Conservation (phyloP, 345 rosid genomes). For the Populus alba region DNA sequence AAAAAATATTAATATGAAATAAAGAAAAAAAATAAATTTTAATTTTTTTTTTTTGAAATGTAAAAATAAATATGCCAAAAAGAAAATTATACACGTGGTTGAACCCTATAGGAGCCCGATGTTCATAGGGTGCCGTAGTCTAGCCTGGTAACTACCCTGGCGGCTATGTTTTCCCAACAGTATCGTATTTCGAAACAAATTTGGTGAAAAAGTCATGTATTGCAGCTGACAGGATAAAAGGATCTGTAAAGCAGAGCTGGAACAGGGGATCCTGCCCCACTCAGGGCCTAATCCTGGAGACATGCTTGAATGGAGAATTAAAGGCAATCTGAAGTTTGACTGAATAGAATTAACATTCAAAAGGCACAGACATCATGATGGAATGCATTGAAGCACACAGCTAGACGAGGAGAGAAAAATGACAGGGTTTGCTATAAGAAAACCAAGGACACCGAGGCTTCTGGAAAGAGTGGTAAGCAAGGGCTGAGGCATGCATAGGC, state of each 20-base stretch:
- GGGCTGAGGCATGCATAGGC: too few species aligned
- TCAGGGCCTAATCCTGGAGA: slow-evolving; percentile 23
- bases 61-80: too few species aligned
- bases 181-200: neutral
- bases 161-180: neutral
- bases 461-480: neutral
- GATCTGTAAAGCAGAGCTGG: slow-evolving; percentile 24
- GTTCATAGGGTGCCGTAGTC: slow-evolving; percentile 8
- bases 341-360: neutral
- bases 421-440: neutral
- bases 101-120: slow-evolving; percentile 16
- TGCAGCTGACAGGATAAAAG: neutral
- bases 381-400: slow-evolving; percentile 16
- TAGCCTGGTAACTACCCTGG: neutral
- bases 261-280: slow-evolving; percentile 40
- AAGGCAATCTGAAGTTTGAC: slow-evolving; percentile 36
- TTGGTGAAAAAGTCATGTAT: neutral
- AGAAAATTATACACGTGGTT: neutral
- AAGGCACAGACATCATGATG: slow-evolving; percentile 24
- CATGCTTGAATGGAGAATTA: slow-evolving; percentile 14
- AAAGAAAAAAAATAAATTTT: too few species aligned
- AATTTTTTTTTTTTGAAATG: too few species aligned
- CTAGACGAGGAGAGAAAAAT: neutral
- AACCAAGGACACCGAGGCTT: neutral
- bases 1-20: too few species aligned